phyloP scores from a whole-genome alignment of 139 green algal species.

The Chloropicon primus region DNA sequence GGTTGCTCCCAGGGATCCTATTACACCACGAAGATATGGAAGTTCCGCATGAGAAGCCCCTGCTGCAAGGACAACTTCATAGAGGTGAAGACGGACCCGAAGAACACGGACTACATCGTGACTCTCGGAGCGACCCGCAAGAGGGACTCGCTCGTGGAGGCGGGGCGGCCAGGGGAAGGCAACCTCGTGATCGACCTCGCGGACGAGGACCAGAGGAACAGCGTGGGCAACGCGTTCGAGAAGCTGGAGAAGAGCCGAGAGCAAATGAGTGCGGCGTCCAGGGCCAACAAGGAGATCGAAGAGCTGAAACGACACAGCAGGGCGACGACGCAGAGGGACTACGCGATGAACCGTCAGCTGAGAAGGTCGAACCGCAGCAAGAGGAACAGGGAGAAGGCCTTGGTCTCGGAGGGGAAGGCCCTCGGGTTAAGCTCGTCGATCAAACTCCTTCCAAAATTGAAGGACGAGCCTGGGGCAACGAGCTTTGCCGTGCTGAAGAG shows the following conservation, averaged over 20 bases:
- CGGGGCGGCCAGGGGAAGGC: not conserved
- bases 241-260: not conserved
- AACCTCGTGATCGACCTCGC: not conserved
- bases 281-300: not conserved
- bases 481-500: not conserved
- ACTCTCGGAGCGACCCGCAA: constrained; percentile 38
- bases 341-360: not conserved
- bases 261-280: no score
- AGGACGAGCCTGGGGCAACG: not conserved
- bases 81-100: constrained; percentile 84
- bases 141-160: not conserved
- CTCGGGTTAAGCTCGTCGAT: not conserved
- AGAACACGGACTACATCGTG: constrained; percentile 72
- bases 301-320: not conserved
- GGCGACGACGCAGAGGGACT: not conserved
- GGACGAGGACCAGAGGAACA: not conserved
- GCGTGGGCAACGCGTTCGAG: not conserved
- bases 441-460: not conserved
- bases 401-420: not conserved
- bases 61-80: constrained; percentile 72
- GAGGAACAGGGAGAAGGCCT: not conserved
- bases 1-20: not conserved
- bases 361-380: not conserved
- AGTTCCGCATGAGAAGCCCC: constrained; percentile 76
- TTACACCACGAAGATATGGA: constrained; percentile 28